A percentile compares a stretch with the other conserved stretches of the same genome.
These are phyloP conservation scores for Backusella mclennaniae DNA, from an alignment of 192 early-diverging fungal genomes.

Conservation along the genomic window DNA sequence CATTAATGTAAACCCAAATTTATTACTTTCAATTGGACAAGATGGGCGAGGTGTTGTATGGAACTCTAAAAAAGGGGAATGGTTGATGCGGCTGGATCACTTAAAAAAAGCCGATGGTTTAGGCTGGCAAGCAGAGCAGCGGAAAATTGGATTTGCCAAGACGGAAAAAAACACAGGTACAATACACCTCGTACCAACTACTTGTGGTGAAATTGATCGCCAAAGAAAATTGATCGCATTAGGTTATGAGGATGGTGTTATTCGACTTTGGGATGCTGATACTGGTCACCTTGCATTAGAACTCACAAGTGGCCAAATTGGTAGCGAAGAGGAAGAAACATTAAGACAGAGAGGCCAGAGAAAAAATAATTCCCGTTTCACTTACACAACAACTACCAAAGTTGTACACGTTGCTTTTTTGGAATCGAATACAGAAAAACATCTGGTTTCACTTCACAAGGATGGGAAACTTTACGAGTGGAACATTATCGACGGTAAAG, in stretches of 20 bases:
- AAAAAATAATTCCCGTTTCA: neutral
- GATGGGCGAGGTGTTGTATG: constrained; percentile 33
- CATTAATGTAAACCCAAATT: neutral
- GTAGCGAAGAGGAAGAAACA: neutral
- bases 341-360: neutral
- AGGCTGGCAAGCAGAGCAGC: constrained; percentile 7
- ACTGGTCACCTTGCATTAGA: constrained; percentile 13
- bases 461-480: constrained; percentile 30
- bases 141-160: neutral
- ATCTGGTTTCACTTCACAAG: constrained; percentile 27
- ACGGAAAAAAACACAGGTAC: neutral
- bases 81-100: constrained; percentile 33
- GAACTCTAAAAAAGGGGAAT: constrained; percentile 17
- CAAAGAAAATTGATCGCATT: constrained; percentile 20
- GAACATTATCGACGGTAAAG: constrained; percentile 28
- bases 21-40: constrained; percentile 25
- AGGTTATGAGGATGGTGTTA: constrained; percentile 25
- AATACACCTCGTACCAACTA: neutral
- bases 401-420: constrained; percentile 1
- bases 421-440: constrained; percentile 17
- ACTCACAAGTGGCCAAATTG: neutral
- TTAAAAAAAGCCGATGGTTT: neutral
- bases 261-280: constrained; percentile 26
- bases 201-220: constrained; percentile 24
- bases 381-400: neutral